Percentiles rank a stretch among this genome's conserved stretches.
Evolutionary conservation across 2,329 filamentous ascomycete species (phyloP).

Genomic region (Capronia epimyces): DNA sequence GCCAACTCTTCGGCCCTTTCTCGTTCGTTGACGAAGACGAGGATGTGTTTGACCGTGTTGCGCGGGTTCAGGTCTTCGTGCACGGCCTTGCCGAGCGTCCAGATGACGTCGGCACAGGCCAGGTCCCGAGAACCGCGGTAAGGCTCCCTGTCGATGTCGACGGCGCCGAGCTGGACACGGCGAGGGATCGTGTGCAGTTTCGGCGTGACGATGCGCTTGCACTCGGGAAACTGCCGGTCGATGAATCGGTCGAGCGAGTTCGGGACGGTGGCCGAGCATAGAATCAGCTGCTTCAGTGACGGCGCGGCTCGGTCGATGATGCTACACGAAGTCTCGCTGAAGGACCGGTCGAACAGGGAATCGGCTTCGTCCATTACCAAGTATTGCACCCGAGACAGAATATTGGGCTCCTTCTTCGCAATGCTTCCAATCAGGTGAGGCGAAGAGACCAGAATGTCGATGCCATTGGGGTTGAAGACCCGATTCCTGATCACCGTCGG

Average conservation of each 20-base stretch:
- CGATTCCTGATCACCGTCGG: constrained; percentile 76
- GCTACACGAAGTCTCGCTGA: constrained; percentile 72
- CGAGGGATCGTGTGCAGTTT: constrained; percentile 95
- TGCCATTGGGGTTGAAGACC: constrained; percentile 71
- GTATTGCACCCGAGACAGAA: constrained; percentile 84
- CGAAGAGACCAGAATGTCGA: constrained; percentile 82
- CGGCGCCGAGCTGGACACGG: constrained; percentile 85
- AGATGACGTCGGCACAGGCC: constrained; percentile 91
- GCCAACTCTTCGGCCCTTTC: constrained; percentile 80
- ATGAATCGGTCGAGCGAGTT: constrained; percentile 80
- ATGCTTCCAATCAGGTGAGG: constrained; percentile 86
- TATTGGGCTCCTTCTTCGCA: constrained; percentile 80
- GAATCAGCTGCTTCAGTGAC: constrained; percentile 75
- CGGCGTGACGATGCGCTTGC: constrained; percentile 81
- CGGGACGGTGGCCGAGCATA: constrained; percentile 96
- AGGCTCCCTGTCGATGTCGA: constrained; percentile 86
- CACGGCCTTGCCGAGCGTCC: constrained; percentile 78
- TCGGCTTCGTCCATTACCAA: constrained; percentile 93
- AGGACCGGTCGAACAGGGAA: constrained; percentile 89
- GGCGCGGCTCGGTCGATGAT: constrained; percentile 78
- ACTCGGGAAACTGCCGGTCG: constrained; percentile 73
- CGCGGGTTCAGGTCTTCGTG: constrained; percentile 53
- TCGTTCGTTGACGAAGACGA: constrained; percentile 95
- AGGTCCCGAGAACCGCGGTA: constrained; percentile 90
- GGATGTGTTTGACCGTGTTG: constrained; percentile 64